phyloP scores from a whole-genome alignment of 805 yeast genomes.

The Saccharomycopsis oosterbeekiorum region DNA sequence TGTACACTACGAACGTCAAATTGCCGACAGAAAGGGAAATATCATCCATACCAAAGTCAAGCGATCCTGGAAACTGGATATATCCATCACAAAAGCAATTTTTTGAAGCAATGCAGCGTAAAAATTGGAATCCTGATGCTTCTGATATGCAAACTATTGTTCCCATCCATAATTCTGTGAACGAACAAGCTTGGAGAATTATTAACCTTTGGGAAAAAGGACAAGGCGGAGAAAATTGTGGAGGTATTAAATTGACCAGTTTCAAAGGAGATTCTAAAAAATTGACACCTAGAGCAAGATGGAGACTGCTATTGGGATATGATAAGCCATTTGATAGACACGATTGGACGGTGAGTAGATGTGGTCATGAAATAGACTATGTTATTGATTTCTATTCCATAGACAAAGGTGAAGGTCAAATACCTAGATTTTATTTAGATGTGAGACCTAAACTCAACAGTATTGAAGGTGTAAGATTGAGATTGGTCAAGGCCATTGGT shows the following conservation, averaged over 20 bases:
- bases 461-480: constrained; percentile 67
- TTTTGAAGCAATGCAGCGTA: constrained; percentile 86
- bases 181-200: constrained; percentile 86
- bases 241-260: constrained; percentile 75
- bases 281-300: constrained; percentile 79
- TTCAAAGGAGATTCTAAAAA: constrained; percentile 85
- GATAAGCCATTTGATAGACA: constrained; percentile 90
- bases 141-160: constrained; percentile 83
- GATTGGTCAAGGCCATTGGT: constrained; percentile 58
- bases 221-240: constrained; percentile 54
- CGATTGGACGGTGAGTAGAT: constrained; percentile 83
- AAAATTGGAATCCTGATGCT: constrained; percentile 76
- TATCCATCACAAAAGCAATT: constrained; percentile 95
- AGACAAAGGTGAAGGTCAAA: constrained; percentile 33
- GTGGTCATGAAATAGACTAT: constrained; percentile 77
- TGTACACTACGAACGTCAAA: constrained; percentile 27
- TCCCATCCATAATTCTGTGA: constrained; percentile 89
- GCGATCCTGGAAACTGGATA: constrained; percentile 60
- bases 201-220: constrained; percentile 73
- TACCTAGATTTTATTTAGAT: constrained; percentile 65
- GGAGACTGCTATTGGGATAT: constrained; percentile 54
- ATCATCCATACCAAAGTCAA: constrained; percentile 74
- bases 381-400: constrained; percentile 84
- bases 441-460: constrained; percentile 86
- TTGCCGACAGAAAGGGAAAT: constrained; percentile 69